phyloP scores from a whole-genome alignment of 2,329 filamentous ascomycete genomes.

The Myriosclerotinia curreyana region DNA sequence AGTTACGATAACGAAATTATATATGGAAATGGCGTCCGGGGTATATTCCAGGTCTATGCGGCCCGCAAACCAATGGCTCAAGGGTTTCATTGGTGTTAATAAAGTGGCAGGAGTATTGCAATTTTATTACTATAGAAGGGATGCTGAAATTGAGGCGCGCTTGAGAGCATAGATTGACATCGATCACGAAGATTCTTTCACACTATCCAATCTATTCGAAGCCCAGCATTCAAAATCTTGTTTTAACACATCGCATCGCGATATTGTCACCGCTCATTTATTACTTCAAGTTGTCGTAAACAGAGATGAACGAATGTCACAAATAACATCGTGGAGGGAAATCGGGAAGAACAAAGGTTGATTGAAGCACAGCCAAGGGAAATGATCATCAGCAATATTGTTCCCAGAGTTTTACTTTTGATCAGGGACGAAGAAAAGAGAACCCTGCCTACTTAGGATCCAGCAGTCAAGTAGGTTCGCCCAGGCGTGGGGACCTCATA shows the following conservation, averaged over 20 bases:
- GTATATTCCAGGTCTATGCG: neutral
- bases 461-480: slow-evolving; percentile 34
- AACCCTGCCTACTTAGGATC: slow-evolving; percentile 56
- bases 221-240: neutral
- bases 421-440: slow-evolving; percentile 90
- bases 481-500: slow-evolving; percentile 26
- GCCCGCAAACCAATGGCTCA: neutral
- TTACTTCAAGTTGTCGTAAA: slow-evolving; percentile 82
- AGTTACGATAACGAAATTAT: neutral
- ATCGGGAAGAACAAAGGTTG: slow-evolving; percentile 60
- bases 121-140: neutral
- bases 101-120: slow-evolving; percentile 7
- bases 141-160: neutral
- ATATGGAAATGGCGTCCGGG: slow-evolving; percentile 2
- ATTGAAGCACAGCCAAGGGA: slow-evolving; percentile 81
- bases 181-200: neutral
- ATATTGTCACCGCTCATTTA: slow-evolving; percentile 84
- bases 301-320: slow-evolving; percentile 75
- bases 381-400: slow-evolving; percentile 90
- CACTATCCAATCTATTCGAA: neutral
- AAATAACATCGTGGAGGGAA: slow-evolving; percentile 40
- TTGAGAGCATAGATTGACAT: slow-evolving; percentile 8
- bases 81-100: neutral
- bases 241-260: slow-evolving; percentile 46
- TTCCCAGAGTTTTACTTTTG: slow-evolving; percentile 81